Base-by-base conservation (phyloP, 23 red algal genomes). In the Gracilaria gracilis region DNA sequence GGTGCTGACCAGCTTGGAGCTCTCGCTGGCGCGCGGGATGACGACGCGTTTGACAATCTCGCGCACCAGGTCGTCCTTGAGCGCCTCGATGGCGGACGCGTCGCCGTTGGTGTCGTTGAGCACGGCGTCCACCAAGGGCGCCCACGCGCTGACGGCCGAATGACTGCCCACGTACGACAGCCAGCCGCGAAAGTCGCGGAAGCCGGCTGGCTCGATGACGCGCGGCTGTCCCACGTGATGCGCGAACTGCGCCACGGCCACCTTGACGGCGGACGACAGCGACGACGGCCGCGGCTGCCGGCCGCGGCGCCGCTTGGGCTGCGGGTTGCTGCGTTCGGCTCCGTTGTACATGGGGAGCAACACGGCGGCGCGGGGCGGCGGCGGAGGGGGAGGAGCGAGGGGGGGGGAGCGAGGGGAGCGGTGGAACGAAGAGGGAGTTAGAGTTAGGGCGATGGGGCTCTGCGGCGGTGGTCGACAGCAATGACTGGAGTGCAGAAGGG, bases 181-280 rank as follows among this genome's bases (percentile, higher is more conserved):
- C 83, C 83, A 87, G 69, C 83, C 83, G 64, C 83, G 83, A 31
- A 88, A 88, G 67, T 88, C 84, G 54, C 84, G 84, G 50, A 88
- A 88, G 44, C 84, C 84, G 47, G 84, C 84, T 1, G 84, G 84
- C 54, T 75, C 28, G 27, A 88, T 46, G 47, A 61, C 47, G 17
- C 71, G 67, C 33, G 84, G 84, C 69, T 36, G 50, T 2, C 84
- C 84, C 14, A 88, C 84, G 65, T 25, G 71, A 17, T 44, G 40
- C 27, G 84, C 47, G 34, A 88, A 88, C 32, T 6, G 8, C 1
- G 14, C 19, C 14, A 55, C 51, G 49, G 83, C 83, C 23, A 44
- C 29, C 51, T 87, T 73, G 46, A 87, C 50, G 1, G 38, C 14
- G n/a, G 83, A 66, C 40, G 83, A 73, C 7, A 87, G 83, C 37